These are phyloP conservation scores for Takakia lepidozioides DNA, from an alignment of 225 moss, liverwort and hornwort genomes.

Conservation along the genomic window DNA sequence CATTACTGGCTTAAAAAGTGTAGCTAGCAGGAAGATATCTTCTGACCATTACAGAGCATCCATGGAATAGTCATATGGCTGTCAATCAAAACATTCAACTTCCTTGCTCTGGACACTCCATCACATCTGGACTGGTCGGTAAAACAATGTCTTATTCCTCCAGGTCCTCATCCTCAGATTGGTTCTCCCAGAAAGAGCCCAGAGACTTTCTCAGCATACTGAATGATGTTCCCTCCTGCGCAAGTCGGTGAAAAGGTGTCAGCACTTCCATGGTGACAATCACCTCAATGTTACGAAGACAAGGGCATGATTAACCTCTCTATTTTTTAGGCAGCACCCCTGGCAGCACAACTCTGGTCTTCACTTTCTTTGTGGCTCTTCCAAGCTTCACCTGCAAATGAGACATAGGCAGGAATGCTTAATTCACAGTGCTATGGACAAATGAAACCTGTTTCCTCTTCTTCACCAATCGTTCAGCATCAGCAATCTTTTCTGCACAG, in stretches of 20 bases:
- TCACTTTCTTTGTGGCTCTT: neutral
- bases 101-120: too few species aligned
- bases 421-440: neutral
- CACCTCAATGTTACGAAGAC: neutral
- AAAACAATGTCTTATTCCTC: constrained; percentile 12
- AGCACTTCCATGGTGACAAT: neutral
- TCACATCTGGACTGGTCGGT: too few species aligned
- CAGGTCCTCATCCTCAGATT: constrained; percentile 19
- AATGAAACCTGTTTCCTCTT: constrained; percentile 25
- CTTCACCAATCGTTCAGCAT: constrained; percentile 20
- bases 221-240: constrained; percentile 36
- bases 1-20: too few species aligned
- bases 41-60: too few species aligned
- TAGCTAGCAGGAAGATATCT: too few species aligned
- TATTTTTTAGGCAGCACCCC: too few species aligned
- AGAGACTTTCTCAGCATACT: constrained; percentile 26
- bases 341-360: neutral
- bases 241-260: neutral
- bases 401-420: too few species aligned
- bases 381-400: too few species aligned
- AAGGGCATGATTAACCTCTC: too few species aligned
- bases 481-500: constrained; percentile 26
- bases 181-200: constrained; percentile 24
- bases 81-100: too few species aligned
- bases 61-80: too few species aligned